Evolutionary conservation across 768 basidiomycete species (phyloP).

Genomic region (Fistulinella prunicolor): DNA sequence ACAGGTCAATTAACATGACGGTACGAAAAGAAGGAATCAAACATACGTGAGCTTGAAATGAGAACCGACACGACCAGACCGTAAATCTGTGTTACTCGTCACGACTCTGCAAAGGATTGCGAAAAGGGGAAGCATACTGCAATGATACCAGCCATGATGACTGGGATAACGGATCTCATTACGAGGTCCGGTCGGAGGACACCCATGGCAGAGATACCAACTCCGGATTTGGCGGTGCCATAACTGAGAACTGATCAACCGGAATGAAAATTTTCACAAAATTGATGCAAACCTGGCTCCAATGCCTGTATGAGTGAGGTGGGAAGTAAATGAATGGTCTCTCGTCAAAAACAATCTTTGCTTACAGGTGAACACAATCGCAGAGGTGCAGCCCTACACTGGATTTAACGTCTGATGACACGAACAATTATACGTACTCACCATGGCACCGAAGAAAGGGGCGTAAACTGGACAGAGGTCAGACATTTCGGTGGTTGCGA

Average conservation of each 20-base stretch:
- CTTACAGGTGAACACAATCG: constrained; percentile 98
- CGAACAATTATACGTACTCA: constrained; percentile 35
- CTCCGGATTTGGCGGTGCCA: constrained; percentile 98
- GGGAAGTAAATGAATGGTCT: background rate
- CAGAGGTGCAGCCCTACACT: constrained; percentile 86
- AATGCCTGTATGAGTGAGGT: constrained; percentile 51
- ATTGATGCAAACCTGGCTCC: constrained; percentile 67
- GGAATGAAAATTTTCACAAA: background rate
- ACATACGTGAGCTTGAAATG: constrained; percentile 83
- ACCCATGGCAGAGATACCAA: constrained; percentile 97
- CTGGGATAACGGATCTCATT: constrained; percentile 97
- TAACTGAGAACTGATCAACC: constrained; percentile 54
- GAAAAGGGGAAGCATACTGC: constrained; percentile 60
- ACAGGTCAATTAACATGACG: background rate
- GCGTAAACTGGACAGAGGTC: constrained; percentile 93
- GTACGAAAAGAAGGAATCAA: background rate
- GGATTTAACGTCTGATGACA: constrained; percentile 8
- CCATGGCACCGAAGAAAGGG: constrained; percentile 98
- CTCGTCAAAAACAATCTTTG: constrained; percentile 2
- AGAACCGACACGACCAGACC: constrained; percentile 99
- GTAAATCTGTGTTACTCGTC: constrained; percentile 62
- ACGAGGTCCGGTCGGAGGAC: constrained; percentile 94
- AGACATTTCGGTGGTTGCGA: constrained; percentile 45
- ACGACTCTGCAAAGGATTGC: background rate
- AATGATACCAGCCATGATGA: constrained; percentile 99